Base-by-base conservation (phyloP, 2,329 filamentous ascomycete species). In the Aureobasidium sp. region DNA sequence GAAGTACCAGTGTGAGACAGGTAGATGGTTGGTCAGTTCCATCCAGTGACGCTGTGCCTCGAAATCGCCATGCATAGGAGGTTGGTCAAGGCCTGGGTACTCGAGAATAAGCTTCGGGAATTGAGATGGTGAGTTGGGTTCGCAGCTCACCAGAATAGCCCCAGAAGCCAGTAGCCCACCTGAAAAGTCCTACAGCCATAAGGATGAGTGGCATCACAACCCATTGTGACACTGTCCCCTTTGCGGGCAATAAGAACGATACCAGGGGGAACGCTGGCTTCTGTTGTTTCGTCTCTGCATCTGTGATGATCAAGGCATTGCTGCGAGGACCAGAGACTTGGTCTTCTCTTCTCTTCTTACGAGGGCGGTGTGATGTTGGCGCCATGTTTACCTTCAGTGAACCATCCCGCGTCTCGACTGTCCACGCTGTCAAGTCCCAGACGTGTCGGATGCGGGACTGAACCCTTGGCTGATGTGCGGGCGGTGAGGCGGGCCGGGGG, bases 41-140 rank as follows among this genome's bases (percentile, higher is more conserved):
- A 99, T 96, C 94, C 94, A 99, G 74, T 99, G 94, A 67, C 94
- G 80, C 74, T 99, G 94, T 3, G 95, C 94, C 77, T 99, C 94
- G 75, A 96, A 99, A 74, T 99, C 94, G 65, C 94, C 94, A 70
- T 92, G 89, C 85, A 96, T 91, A 6, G 94, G 94, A 37, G 92
- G 92, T 62, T 83, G 84, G 62, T 87, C 79, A 69, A 87, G 89
- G 60, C 93, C 89, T 91, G 63, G 31, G 13, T 19, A 42, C 8
- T 4, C 11, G 2, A 38, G 13, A 25, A 25, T 50, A 10, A 49
- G 45, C 27, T 40, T 35, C 19, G 8, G 10, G 17, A 37, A 15
- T 4, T 10, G 19, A 29, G 3, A 33, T 17, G 29, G 11, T 58
- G 25, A 29, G 6, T 64, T 40, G 64, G 63, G 54, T 51, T 19